These are phyloP conservation scores for Emericellopsis atlantica DNA, from an alignment of 2,329 filamentous ascomycete species.

Conservation along the genomic window DNA sequence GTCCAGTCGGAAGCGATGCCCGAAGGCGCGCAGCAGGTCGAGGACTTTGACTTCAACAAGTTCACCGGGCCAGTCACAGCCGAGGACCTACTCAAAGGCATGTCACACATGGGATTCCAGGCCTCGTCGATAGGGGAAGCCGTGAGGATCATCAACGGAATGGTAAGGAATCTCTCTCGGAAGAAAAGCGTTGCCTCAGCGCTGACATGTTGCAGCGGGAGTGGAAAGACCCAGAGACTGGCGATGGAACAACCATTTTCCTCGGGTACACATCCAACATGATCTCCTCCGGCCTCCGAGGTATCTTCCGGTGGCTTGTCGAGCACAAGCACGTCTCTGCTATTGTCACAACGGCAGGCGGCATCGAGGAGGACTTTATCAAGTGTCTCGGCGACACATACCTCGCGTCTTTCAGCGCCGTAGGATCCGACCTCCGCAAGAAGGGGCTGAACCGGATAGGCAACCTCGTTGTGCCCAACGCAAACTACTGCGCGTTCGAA, in stretches of 20 bases:
- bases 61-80: constrained; percentile 70
- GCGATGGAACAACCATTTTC: constrained; percentile 80
- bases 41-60: constrained; percentile 86
- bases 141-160: constrained; percentile 84
- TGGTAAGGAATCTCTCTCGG: constrained; percentile 48
- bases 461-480: constrained; percentile 90
- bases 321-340: constrained; percentile 86
- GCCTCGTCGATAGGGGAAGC: constrained; percentile 69
- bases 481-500: constrained; percentile 91
- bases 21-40: constrained; percentile 63
- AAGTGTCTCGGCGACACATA: constrained; percentile 95
- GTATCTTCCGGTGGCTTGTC: constrained; percentile 83
- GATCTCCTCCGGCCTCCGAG: constrained; percentile 88
- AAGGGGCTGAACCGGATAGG: constrained; percentile 92
- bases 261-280: constrained; percentile 96
- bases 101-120: constrained; percentile 73
- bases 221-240: constrained; percentile 71
- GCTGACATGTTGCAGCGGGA: constrained; percentile 37
- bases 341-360: constrained; percentile 90
- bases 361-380: constrained; percentile 95
- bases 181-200: neutral
- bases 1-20: constrained; percentile 76
- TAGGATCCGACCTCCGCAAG: constrained; percentile 64
- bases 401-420: constrained; percentile 70
- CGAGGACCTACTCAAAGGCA: constrained; percentile 68